phyloP scores from a whole-genome alignment of 306 rosid genomes.

The Morella rubra region DNA sequence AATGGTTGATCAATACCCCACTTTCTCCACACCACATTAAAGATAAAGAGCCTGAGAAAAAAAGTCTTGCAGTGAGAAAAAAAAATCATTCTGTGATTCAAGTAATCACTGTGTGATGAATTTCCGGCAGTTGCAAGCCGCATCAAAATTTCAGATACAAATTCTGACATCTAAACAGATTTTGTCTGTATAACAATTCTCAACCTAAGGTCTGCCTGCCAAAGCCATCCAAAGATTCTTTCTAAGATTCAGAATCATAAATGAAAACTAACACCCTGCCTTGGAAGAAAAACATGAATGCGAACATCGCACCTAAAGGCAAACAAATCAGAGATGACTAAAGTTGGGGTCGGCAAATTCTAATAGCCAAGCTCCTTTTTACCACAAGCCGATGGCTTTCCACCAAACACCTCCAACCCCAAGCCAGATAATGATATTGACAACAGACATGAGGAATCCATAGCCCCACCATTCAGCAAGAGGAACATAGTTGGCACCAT shows the following conservation, averaged over 20 bases:
- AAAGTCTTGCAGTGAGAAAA: neutral
- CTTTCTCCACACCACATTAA: neutral
- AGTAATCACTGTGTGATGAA: conserved; percentile 29
- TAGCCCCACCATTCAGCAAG: conserved; percentile 98
- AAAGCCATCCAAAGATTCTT: conserved; percentile 47
- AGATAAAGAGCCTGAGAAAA: neutral
- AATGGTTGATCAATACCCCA: neutral
- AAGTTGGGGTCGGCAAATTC: conserved; percentile 29
- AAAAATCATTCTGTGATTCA: conserved; percentile 20
- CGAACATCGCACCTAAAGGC: conserved; percentile 27
- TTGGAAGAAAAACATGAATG: conserved; percentile 35
- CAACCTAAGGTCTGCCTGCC: conserved; percentile 33
- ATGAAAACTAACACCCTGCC: conserved; percentile 33
- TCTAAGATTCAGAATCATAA: conserved; percentile 35
- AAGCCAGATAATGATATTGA: conserved; percentile 91
- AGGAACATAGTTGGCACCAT: conserved; percentile 94
- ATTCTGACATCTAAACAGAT: conserved; percentile 36
- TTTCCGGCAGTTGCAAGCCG: conserved; percentile 27
- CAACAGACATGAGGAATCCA: conserved; percentile 76
- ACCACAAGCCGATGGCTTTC: conserved; percentile 92
- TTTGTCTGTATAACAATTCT: conserved; percentile 29
- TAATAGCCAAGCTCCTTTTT: conserved; percentile 27
- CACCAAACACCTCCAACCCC: conserved; percentile 93
- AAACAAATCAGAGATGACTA: conserved; percentile 22
- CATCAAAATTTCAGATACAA: conserved; percentile 36